These are phyloP conservation scores for Citrus mangshanensis DNA, from an alignment of 345 rosid species.

Conservation along the genomic window DNA sequence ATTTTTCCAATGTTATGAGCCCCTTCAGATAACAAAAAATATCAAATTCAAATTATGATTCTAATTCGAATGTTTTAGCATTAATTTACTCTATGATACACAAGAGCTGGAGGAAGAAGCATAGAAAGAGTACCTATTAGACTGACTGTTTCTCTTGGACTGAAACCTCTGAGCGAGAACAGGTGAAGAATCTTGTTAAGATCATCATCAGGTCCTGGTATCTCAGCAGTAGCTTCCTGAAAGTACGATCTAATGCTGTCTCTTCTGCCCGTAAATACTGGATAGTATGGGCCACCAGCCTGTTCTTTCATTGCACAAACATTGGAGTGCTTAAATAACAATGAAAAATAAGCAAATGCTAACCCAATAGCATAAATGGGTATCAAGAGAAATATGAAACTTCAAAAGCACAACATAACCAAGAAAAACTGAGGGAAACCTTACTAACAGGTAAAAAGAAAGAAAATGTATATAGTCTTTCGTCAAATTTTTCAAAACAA, in stretches of 20 bases:
- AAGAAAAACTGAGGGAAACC: not conserved
- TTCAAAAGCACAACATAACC: not conserved
- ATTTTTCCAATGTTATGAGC: slow-evolving; percentile 45
- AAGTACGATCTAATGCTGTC: slow-evolving; percentile 42
- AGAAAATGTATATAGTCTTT: too few species aligned
- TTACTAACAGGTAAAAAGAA: too few species aligned
- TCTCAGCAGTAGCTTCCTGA: slow-evolving; percentile 31
- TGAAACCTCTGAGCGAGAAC: slow-evolving; percentile 39
- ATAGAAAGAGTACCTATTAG: slow-evolving; percentile 34
- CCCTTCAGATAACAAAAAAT: slow-evolving; percentile 25
- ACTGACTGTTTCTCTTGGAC: slow-evolving; percentile 43
- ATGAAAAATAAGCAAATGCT: too few species aligned
- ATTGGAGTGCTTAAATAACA: too few species aligned
- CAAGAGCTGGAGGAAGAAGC: not conserved
- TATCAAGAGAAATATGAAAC: not conserved
- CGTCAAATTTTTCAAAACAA: too few species aligned
- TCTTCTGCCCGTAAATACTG: slow-evolving; percentile 48
- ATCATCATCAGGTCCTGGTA: slow-evolving; percentile 40
- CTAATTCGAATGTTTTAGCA: too few species aligned
- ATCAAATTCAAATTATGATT: too few species aligned
- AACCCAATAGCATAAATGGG: too few species aligned
- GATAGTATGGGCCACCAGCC: slow-evolving; percentile 57
- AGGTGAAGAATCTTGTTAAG: slow-evolving; percentile 29
- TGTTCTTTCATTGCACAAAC: slow-evolving; percentile 5
- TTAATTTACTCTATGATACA: too few species aligned